phyloP scores from a whole-genome alignment of 1,139 yeast genomes.

The Lodderomyces parapsilosis region DNA sequence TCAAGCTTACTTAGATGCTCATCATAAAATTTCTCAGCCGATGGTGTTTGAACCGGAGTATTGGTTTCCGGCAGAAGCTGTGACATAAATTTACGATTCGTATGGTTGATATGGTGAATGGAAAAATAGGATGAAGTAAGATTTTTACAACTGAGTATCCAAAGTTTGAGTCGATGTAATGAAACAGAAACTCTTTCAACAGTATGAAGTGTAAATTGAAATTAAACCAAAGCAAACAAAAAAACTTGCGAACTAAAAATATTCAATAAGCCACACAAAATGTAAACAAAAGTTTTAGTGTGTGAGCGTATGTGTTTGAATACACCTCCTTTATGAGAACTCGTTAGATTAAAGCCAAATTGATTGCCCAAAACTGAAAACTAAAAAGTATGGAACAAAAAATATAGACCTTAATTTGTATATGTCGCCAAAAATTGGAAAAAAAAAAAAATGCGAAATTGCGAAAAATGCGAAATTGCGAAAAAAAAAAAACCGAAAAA shows the following conservation, averaged over 20 bases:
- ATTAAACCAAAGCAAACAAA: no score
- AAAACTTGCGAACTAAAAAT: background rate
- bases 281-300: no score
- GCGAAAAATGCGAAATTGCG: background rate
- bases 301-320: no score
- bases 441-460: no score
- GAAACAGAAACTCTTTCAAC: background rate
- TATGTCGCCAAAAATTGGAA: no score
- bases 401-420: no score
- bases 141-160: background rate
- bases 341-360: no score
- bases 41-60: constrained; percentile 44
- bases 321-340: no score
- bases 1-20: background rate
- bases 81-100: constrained; percentile 14
- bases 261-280: background rate
- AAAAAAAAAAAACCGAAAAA: background rate
- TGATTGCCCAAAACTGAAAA: no score
- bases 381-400: no score
- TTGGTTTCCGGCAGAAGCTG: constrained; percentile 23
- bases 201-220: background rate
- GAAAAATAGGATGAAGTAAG: background rate
- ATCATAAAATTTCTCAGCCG: constrained; percentile 27
- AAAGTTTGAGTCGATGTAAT: no score
- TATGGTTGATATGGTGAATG: background rate